phyloP scores from a whole-genome alignment of 225 moss, liverwort and hornwort species.

The Asterella californica region DNA sequence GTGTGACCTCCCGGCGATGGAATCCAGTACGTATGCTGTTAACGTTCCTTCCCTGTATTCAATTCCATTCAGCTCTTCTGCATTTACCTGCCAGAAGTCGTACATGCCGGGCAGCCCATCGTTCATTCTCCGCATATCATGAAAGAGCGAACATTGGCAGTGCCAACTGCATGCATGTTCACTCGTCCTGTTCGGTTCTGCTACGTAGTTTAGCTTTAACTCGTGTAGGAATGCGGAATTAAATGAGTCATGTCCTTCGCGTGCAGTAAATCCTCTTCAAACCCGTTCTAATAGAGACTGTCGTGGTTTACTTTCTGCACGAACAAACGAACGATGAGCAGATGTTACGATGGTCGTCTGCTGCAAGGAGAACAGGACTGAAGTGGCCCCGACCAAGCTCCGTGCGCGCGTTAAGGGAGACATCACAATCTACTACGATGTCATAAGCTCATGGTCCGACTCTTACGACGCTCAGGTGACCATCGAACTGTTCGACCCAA shows the following conservation, averaged over 20 bases:
- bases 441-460: slow-evolving; percentile 41
- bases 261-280: no score
- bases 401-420: slow-evolving; percentile 53
- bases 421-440: slow-evolving; percentile 69
- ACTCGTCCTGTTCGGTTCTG: no score
- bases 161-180: no score
- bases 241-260: no score
- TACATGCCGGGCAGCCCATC: background rate
- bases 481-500: slow-evolving; percentile 50
- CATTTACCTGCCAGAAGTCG: background rate
- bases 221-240: no score
- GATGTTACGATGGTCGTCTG: slow-evolving; percentile 76
- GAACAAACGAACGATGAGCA: slow-evolving; percentile 26
- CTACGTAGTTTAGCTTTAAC: no score
- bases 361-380: slow-evolving; percentile 57
- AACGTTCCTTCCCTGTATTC: background rate
- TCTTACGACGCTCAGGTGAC: slow-evolving; percentile 71
- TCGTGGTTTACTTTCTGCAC: no score
- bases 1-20: slow-evolving; percentile 52
- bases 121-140: no score
- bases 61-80: background rate
- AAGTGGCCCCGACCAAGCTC: background rate
- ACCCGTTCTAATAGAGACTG: no score
- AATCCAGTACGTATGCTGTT: slow-evolving; percentile 54
- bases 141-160: no score